Base-by-base conservation (phyloP, 345 rosid genomes). In the Aurinia saxatilis region DNA sequence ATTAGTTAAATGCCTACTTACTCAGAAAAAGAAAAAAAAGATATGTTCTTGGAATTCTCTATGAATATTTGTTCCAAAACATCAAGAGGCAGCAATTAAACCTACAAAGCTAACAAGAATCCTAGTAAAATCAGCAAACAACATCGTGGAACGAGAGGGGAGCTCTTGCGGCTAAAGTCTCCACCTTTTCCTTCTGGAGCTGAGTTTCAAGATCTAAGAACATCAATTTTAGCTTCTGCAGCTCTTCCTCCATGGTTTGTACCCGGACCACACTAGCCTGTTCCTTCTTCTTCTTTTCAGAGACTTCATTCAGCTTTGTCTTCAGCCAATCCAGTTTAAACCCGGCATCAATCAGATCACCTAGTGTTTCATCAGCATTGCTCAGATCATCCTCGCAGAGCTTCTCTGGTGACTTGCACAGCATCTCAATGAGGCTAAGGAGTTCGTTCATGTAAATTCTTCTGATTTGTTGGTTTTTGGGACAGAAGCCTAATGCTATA, bases 151-250 rank as follows among this genome's bases (percentile, higher is more conserved):
- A 44, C 6, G 65, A 60, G 5, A 60, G 41, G 33, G 65, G 52
- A 80, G 75, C 3, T 73, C 67, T 63, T 79, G 47, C 58, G 2
- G 13, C 39, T 23, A 31, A 31, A 10, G 21, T 8, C 39, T 15
- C 13, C 2, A 4, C 23, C 8, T 36, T 21, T 19, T 37, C 29
- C 17, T 21, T 54, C 31, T 37, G 44, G 7, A 60, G 15, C 37
- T 29, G 39, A 40, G 38, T 0, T 41, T 58, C 37, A 27, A 58
- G 50, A 16, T 58, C 25, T 16, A 29, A 13, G 27, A 58, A 6
- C 25, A 29, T 11, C 0, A 0, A 17, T 11, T 35, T 35, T 17
- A 54, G 4, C 11, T 21, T 36, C 15, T 53, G 10, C 16, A 33
- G 35, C 17, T 19, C 10, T 35, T 59, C 51, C 16, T 59, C 64